A percentile compares a stretch with the other conserved stretches of the same genome.
Evolutionary conservation across 2,329 filamentous ascomycete genomes (phyloP).

Genomic region (Cytospora chrysosperma): DNA sequence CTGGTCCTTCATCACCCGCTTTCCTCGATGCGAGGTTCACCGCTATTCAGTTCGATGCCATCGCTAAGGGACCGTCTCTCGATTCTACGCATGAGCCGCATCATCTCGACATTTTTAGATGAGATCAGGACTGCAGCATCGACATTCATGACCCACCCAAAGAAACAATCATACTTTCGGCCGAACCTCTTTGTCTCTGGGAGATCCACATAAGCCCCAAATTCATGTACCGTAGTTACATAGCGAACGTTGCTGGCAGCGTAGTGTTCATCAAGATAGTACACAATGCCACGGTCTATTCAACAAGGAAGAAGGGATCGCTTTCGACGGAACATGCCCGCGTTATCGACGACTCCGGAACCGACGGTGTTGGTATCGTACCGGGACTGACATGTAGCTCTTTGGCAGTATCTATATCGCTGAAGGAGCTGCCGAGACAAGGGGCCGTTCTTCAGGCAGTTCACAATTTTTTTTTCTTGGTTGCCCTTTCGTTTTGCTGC

Average conservation of each 20-base stretch:
- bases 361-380: background rate
- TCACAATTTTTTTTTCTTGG: background rate
- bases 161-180: background rate
- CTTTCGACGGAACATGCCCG: background rate
- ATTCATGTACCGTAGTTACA: background rate
- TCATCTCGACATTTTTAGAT: background rate
- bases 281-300: background rate
- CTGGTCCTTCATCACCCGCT: slow-evolving; percentile 3
- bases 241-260: background rate
- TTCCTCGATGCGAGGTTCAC: slow-evolving; percentile 16
- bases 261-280: background rate
- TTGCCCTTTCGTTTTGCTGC: background rate
- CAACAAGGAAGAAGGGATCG: background rate
- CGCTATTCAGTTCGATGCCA: slow-evolving; percentile 11
- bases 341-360: background rate
- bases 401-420: background rate
- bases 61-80: background rate
- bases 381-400: background rate
- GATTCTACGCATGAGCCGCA: background rate
- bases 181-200: background rate
- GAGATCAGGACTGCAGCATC: background rate
- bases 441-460: background rate
- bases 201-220: background rate
- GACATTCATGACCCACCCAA: background rate
- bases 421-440: background rate